These are phyloP conservation scores for Tausonia pullulans DNA, from an alignment of 1,284 basidiomycete species.

Conservation along the genomic window DNA sequence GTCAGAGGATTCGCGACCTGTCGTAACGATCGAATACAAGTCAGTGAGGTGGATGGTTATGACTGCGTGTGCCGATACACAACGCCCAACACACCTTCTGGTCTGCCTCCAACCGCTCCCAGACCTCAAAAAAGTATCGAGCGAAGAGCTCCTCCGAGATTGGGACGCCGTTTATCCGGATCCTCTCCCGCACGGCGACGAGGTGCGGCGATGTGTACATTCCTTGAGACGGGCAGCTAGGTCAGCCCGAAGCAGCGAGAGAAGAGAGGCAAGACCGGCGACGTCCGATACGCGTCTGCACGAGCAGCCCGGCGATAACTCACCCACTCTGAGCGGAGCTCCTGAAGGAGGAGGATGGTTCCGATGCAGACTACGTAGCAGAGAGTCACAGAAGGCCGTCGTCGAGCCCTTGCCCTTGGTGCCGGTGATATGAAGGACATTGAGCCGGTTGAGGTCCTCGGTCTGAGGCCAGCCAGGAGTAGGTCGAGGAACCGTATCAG, in stretches of 20 bases:
- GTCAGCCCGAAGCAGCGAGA: not conserved
- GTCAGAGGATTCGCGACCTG: constrained; percentile 50
- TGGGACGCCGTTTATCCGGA: constrained; percentile 83
- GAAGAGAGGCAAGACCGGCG: not conserved
- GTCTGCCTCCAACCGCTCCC: constrained; percentile 75
- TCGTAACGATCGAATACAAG: not conserved
- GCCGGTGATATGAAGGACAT: constrained; percentile 93
- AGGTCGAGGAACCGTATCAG: not conserved
- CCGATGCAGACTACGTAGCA: constrained; percentile 5
- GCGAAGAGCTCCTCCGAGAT: constrained; percentile 80
- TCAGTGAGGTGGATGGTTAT: not conserved
- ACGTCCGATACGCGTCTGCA: no score
- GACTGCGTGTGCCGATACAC: constrained; percentile 7
- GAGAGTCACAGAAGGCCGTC: constrained; percentile 66
- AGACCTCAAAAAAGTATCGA: constrained; percentile 90
- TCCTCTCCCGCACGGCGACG: constrained; percentile 88
- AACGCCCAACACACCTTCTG: constrained; percentile 39
- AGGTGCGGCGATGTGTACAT: constrained; percentile 96
- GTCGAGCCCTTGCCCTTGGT: constrained; percentile 99
- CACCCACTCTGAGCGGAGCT: constrained; percentile 12
- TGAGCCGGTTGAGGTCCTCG: constrained; percentile 70
- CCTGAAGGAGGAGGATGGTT: not conserved
- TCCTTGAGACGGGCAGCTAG: constrained; percentile 39
- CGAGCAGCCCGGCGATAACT: not conserved
- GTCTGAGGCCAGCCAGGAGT: constrained; percentile 41